A percentile compares a stretch with the other conserved stretches of the same genome.
Evolutionary conservation across 208 protist genomes (phyloP).

Genomic region (Acanthamoeba quina): DNA sequence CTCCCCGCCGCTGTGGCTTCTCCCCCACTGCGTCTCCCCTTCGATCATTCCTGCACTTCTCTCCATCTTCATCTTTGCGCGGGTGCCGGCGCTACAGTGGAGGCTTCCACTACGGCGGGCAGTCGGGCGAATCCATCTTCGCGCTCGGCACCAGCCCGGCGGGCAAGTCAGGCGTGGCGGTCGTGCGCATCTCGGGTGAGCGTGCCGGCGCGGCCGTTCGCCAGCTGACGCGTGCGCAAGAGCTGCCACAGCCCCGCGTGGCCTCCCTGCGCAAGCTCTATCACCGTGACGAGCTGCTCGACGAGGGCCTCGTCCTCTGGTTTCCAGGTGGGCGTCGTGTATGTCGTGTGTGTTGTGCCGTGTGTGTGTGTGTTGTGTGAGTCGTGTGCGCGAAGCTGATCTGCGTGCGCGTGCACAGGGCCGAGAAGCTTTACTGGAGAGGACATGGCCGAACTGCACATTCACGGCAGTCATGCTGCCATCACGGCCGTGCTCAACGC

Average conservation of each 20-base stretch:
- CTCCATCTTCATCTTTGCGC: not conserved
- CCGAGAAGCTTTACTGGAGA: constrained; percentile 88
- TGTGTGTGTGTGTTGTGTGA: no score
- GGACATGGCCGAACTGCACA: constrained; percentile 90
- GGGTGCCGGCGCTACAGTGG: not conserved
- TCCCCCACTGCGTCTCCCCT: no score
- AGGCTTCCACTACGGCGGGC: constrained; percentile 1
- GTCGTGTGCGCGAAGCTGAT: no score
- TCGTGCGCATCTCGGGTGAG: constrained; percentile 24
- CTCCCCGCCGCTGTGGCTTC: no score
- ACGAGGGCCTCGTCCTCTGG: constrained; percentile 62
- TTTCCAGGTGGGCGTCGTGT: constrained; percentile 28
- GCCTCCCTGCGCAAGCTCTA: constrained; percentile 34
- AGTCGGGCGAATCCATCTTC: constrained; percentile 29
- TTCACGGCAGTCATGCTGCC: constrained; percentile 89
- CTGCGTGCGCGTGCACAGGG: not conserved
- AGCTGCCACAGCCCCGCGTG: constrained; percentile 4
- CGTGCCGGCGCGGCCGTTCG: not conserved
- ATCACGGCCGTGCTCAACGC: constrained; percentile 80
- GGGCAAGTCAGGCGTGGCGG: constrained; percentile 13
- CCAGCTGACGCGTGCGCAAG: not conserved
- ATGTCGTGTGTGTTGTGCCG: not conserved
- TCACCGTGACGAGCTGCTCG: constrained; percentile 7
- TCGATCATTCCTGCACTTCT: not conserved
- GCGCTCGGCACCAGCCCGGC: not conserved